Evolutionary conservation across 2,329 filamentous ascomycete genomes (phyloP).

Genomic region (Cladosporium sp.): DNA sequence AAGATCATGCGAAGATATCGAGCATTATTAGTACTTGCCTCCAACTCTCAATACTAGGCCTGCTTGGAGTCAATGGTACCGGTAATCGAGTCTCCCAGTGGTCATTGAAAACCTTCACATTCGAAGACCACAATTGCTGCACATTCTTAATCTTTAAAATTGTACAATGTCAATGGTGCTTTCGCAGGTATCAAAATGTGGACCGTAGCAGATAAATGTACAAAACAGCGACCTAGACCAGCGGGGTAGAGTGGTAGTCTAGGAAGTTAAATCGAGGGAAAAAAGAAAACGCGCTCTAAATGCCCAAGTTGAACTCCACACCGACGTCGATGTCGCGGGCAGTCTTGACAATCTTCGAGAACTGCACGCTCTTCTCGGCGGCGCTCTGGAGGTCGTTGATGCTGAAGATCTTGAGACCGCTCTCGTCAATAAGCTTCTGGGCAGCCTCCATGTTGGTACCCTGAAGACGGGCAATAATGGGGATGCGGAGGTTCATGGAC

Average conservation of each 20-base stretch:
- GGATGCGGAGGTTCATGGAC: constrained; percentile 92
- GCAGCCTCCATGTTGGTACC: constrained; percentile 98
- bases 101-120: too few species aligned
- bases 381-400: constrained; percentile 97
- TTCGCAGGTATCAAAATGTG: constrained; percentile 20
- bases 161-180: constrained; percentile 12
- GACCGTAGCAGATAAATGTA: constrained; percentile 18
- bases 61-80: too few species aligned
- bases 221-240: constrained; percentile 8
- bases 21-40: background rate
- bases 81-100: background rate
- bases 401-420: constrained; percentile 98
- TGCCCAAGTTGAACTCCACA: constrained; percentile 91
- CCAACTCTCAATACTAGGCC: too few species aligned
- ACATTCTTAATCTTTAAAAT: background rate
- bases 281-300: constrained; percentile 56
- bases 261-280: constrained; percentile 7
- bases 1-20: background rate
- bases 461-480: constrained; percentile 95
- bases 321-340: constrained; percentile 96
- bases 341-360: constrained; percentile 99
- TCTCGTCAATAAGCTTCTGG: constrained; percentile 90
- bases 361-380: constrained; percentile 96
- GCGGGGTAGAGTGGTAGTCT: background rate
- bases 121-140: background rate